Base-by-base conservation (phyloP, 1,284 basidiomycete genomes). In the Cutaneotrichosporon dermatis region DNA sequence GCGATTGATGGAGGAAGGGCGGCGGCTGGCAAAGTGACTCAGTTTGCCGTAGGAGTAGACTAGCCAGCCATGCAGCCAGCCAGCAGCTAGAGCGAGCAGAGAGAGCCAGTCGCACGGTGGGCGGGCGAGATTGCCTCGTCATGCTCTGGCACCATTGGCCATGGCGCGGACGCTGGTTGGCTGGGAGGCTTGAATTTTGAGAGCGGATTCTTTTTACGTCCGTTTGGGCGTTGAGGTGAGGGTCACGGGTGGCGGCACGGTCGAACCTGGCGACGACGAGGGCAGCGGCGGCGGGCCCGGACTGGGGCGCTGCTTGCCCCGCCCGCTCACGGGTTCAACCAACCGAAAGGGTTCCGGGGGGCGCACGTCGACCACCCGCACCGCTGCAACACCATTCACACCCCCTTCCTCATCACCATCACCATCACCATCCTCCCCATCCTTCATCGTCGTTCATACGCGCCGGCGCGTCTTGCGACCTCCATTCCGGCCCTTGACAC, bases 241-340 rank as follows among this genome's bases (percentile, higher is more conserved):
- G 44, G 56, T 37, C 40, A 52, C 54, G 53, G 60, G 57, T 61
- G 60, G 51, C 51, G 51, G 60, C 60, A 58, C 25, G 25, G 25
- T 25, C 25, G 25, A 25, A 25, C 25, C 25, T 25, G 25, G 25
- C 25, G 25, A 25, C 25, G 25, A 54, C 51, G 45, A 54, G 44
- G 52, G 57, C 51, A 52, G 51, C 51, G 51, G 51, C 51, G 51
- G 41, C 41, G 51, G 51, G 51, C 52, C 55, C 55, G 52, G 52
- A 54, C 49, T 25, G 56, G 52, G 52, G 46, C 25, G 25, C 25
- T 25, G 25, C 25, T 25, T 25, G 25, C 25, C 25, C 25, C 25
- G 25, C 25, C 25, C 25, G 25, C 25, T 25, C 25, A 25, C 25
- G 25, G 25, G 25, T 25, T 25, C 25, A 56, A 25, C 42, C 41